Conservation (phyloP, 495 filamentous ascomycete genomes). For the Penicillium lagena region DNA sequence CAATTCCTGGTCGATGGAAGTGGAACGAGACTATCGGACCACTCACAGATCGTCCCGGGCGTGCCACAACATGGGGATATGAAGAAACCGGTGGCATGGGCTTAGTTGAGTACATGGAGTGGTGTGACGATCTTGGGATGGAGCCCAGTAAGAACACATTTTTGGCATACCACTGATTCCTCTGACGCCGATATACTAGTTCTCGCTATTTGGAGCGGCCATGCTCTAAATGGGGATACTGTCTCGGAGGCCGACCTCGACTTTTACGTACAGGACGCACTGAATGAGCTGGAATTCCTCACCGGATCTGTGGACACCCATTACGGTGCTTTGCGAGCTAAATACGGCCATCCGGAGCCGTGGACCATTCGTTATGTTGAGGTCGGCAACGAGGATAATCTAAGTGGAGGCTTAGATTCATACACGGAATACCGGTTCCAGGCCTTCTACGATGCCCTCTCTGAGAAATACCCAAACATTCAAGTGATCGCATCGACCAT, state of each 20-base stretch:
- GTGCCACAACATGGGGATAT: slow-evolving; percentile 55
- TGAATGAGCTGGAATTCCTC: slow-evolving; percentile 57
- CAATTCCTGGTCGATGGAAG: slow-evolving; percentile 49
- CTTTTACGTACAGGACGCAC: slow-evolving; percentile 47
- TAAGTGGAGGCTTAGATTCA: slow-evolving; percentile 25
- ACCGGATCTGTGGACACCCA: slow-evolving; percentile 28
- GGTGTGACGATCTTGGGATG: slow-evolving; percentile 55
- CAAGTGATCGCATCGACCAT: slow-evolving; percentile 39
- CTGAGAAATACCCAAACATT: slow-evolving; percentile 43
- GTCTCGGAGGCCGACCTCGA: slow-evolving; percentile 23
- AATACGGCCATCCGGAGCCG: slow-evolving; percentile 39
- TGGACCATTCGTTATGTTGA: slow-evolving; percentile 45
- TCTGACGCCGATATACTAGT: slow-evolving; percentile 16
- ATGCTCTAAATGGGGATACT: slow-evolving; percentile 49
- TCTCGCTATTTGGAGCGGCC: slow-evolving; percentile 53
- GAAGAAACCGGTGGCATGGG: slow-evolving; percentile 53
- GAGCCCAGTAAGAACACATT: slow-evolving; percentile 35
- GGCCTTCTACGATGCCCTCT: slow-evolving; percentile 41
- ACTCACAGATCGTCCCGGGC: slow-evolving; percentile 55
- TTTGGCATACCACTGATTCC: background rate
- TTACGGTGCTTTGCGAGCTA: slow-evolving; percentile 38
- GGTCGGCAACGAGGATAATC: slow-evolving; percentile 52
- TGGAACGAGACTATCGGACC: slow-evolving; percentile 66
- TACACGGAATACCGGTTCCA: slow-evolving; percentile 40
- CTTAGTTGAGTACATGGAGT: slow-evolving; percentile 56